phyloP scores from a whole-genome alignment of 306 rosid species.

The Delonix regia region DNA sequence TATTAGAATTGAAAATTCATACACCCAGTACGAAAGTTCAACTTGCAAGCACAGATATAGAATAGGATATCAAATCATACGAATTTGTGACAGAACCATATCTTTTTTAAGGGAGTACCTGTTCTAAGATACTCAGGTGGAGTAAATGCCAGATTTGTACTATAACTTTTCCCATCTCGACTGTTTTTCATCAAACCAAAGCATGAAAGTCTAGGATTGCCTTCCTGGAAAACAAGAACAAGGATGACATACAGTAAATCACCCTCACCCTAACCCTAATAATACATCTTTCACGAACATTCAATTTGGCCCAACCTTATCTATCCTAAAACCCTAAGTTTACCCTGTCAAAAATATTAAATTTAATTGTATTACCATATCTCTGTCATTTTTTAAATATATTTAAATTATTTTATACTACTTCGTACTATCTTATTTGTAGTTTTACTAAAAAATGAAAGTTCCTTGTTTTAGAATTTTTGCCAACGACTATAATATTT shows the following conservation, averaged over 20 bases:
- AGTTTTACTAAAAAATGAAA: not conserved
- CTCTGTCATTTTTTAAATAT: not conserved
- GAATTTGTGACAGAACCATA: not conserved
- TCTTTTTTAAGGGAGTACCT: constrained; percentile 46
- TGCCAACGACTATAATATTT: not conserved
- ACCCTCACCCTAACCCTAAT: not conserved
- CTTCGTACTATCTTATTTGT: not conserved
- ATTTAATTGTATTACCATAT: not conserved
- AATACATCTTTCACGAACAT: not conserved
- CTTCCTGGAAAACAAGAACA: constrained; percentile 55
- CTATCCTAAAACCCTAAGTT: not conserved
- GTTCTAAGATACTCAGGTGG: constrained; percentile 91
- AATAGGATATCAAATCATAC: constrained; percentile 15
- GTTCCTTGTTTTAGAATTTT: not conserved
- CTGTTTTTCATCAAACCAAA: constrained; percentile 97
- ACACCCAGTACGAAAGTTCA: not conserved
- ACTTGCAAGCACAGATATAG: constrained; percentile 17
- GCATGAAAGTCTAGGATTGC: constrained; percentile 92
- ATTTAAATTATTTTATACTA: not conserved
- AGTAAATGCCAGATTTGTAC: constrained; percentile 92
- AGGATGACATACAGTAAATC: not conserved
- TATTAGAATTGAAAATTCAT: not conserved
- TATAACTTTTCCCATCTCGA: constrained; percentile 93
- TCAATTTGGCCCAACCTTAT: not conserved
- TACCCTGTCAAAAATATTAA: not conserved